Percentiles rank a stretch among this genome's conserved stretches.
These are phyloP conservation scores for Mrakia gelida DNA, from an alignment of 768 basidiomycete genomes.

Conservation along the genomic window DNA sequence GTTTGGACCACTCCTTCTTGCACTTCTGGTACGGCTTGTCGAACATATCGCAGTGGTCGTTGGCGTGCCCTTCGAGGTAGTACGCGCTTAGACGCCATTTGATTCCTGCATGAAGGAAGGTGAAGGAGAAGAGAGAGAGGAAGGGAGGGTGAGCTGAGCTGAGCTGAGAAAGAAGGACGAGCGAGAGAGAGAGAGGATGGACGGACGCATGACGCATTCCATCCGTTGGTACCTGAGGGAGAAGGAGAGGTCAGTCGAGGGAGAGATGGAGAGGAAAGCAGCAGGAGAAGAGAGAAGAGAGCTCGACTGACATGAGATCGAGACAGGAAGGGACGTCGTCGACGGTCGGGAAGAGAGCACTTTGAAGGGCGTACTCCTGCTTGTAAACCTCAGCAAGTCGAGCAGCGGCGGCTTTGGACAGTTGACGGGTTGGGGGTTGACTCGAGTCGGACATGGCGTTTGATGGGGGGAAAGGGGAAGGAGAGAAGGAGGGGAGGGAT, in stretches of 20 bases:
- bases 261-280: not conserved
- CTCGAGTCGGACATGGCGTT: not conserved
- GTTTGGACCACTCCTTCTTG: constrained; percentile 60
- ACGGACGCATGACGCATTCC: not conserved
- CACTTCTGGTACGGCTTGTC: constrained; percentile 94
- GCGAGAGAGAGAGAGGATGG: not conserved
- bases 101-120: constrained; percentile 53
- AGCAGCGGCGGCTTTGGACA: not conserved
- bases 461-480: not conserved
- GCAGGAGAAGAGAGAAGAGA: constrained; percentile 36
- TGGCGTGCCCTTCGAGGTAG: constrained; percentile 74
- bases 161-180: constrained; percentile 38
- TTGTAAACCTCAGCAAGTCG: constrained; percentile 35
- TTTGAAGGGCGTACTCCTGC: constrained; percentile 66
- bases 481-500: not conserved
- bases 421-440: not conserved
- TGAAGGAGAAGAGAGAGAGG: constrained; percentile 35
- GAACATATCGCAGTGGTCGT: constrained; percentile 64
- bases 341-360: constrained; percentile 62
- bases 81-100: constrained; percentile 74
- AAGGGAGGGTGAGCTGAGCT: constrained; percentile 36
- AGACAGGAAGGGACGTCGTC: constrained; percentile 81
- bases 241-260: not conserved
- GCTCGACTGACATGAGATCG: constrained; percentile 46
- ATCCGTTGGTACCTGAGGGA: not conserved